Conservation (phyloP, 2,329 filamentous ascomycete genomes). For the Leptodontidium sp. region DNA sequence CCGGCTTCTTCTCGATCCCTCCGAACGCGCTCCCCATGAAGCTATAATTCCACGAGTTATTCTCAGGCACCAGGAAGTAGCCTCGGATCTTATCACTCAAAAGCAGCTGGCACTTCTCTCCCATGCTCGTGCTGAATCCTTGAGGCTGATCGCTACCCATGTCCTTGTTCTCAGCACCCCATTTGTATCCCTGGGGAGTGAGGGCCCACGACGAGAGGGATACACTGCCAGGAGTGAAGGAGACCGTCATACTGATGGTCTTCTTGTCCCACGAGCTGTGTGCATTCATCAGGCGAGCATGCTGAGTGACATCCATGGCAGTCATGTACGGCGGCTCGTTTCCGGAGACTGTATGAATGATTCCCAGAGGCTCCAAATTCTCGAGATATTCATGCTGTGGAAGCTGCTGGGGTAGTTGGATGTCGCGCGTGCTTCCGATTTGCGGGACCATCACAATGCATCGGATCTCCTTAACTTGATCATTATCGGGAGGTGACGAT, state of each 20-base stretch:
- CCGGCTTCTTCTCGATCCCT: slow-evolving; percentile 86
- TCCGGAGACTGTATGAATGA: slow-evolving; percentile 95
- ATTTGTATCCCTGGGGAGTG: slow-evolving; percentile 91
- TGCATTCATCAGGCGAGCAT: slow-evolving; percentile 86
- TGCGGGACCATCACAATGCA: slow-evolving; percentile 98
- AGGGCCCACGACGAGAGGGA: slow-evolving; percentile 94
- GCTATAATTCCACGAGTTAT: slow-evolving; percentile 94
- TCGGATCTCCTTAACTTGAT: slow-evolving; percentile 95
- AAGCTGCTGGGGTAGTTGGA: slow-evolving; percentile 87
- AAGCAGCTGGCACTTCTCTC: slow-evolving; percentile 92
- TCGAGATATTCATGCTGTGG: slow-evolving; percentile 92
- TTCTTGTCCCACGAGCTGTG: slow-evolving; percentile 85
- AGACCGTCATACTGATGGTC: slow-evolving; percentile 93
- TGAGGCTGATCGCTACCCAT: slow-evolving; percentile 90
- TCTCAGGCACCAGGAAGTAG: slow-evolving; percentile 95
- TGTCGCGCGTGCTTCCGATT: slow-evolving; percentile 89
- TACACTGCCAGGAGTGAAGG: slow-evolving; percentile 95
- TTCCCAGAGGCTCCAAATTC: slow-evolving; percentile 85
- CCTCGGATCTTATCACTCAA: slow-evolving; percentile 93
- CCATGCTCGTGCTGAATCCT: slow-evolving; percentile 91
- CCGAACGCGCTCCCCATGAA: slow-evolving; percentile 95
- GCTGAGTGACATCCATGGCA: slow-evolving; percentile 91
- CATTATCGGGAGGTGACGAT: slow-evolving; percentile 89
- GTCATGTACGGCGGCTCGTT: slow-evolving; percentile 98
- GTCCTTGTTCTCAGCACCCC: slow-evolving; percentile 97